Evolutionary conservation across 2,329 filamentous ascomycete species (phyloP), one percentile per base, ranked within the genome.

Genomic region (Sordariomycetes sp.): DNA sequence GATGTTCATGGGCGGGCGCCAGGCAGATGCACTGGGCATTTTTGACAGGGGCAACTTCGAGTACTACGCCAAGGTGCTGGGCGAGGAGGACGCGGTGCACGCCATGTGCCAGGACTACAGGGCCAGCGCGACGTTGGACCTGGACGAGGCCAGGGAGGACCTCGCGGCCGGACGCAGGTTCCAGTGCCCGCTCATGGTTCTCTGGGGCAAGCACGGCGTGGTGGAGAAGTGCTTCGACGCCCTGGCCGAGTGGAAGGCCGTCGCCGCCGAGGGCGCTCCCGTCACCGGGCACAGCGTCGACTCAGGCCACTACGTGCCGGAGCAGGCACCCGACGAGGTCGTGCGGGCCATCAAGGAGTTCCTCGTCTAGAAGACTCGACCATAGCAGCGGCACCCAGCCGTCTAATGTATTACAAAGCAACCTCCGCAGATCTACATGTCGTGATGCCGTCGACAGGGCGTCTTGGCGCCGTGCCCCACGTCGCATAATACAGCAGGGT

Each of bases 41-140:
- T 64, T 61, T 37, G 51, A 51, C 1, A 25, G 47, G 1, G 47
- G 49, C 11, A 51, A 53, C 21, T 53, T 64, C 0, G 53, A 58
- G 0, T 47, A 57, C 3, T 75, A 73, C 39, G 54, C 55, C 1
- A 48, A 48, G 2, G 57, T 54, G 18, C 46, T 73, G 17, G 51
- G 51, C 5, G 58, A 72, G 29, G 46, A 50, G 3, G 54, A 49
- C 0, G 51, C 58, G 0, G 58, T 75, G 9, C 59, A 65, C 38
- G 61, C 59, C 0, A 69, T 65, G 54, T 74, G 70, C 39, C 61
- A 75, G 40, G 72, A 77, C 42, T 78, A 77, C 39, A 54, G 68
- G 9, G 72, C 72, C 1, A 60, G 59, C 5, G 67, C 66, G 11
- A 66, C 60, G 0, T 43, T 71, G 17, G 73, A 77, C 47, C 45